Evolutionary conservation across 1,284 basidiomycete genomes (phyloP).

Genomic region (Rhodotorula sp.): DNA sequence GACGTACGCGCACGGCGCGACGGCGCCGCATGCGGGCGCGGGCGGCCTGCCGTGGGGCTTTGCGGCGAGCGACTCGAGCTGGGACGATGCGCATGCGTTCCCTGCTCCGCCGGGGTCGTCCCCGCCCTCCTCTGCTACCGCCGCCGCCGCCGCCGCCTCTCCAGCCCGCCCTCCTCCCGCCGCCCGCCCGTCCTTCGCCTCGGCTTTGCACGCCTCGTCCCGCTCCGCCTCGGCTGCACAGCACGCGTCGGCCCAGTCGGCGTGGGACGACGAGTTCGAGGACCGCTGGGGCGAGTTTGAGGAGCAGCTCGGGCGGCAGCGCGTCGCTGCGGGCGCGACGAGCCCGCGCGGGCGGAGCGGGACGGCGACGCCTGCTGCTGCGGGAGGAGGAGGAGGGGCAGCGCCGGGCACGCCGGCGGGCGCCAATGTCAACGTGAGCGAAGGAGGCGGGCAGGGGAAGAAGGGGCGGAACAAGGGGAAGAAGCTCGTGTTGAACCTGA

Average conservation of each 20-base stretch:
- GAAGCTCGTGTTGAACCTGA: no score
- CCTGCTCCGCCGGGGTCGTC: constrained; percentile 20
- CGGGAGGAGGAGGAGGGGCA: neutral
- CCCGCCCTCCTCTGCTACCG: neutral
- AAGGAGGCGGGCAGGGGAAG: constrained; percentile 10
- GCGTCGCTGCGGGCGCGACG: neutral
- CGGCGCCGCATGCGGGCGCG: neutral
- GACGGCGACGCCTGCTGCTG: no score
- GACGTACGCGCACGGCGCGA: constrained; percentile 14
- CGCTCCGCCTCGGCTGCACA: neutral
- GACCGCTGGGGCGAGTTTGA: constrained; percentile 38
- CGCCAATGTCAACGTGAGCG: neutral
- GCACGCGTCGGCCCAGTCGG: neutral
- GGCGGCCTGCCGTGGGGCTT: constrained; percentile 6
- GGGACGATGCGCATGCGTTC: constrained; percentile 32
- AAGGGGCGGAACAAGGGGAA: neutral
- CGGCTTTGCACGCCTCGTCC: constrained; percentile 29
- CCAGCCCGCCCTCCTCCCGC: neutral
- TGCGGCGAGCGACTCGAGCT: constrained; percentile 3
- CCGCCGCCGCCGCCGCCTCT: neutral
- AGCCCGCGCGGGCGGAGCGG: no score
- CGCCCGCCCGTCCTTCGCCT: constrained; percentile 28
- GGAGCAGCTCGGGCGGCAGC: constrained; percentile 28
- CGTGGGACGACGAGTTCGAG: constrained; percentile 32
- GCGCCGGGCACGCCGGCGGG: neutral